Percentiles rank a stretch among this genome's conserved stretches.
Conservation (phyloP, 306 rosid species). For the Malus sylvestris region DNA sequence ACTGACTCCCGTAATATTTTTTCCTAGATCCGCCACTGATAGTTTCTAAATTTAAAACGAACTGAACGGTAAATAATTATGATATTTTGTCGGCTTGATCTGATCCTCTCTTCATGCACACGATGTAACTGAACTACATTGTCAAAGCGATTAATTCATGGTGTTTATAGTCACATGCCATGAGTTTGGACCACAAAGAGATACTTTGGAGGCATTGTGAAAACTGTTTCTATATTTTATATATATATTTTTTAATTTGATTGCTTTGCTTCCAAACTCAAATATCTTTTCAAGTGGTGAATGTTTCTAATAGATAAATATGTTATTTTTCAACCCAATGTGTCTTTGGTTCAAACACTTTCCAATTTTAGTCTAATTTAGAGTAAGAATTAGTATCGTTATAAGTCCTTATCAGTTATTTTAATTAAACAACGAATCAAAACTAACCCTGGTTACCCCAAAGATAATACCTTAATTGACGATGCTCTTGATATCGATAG, state of each 20-base stretch:
- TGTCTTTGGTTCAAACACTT: neutral
- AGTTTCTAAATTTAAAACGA: neutral
- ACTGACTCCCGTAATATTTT: too few species aligned
- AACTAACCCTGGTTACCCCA: neutral
- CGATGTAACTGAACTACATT: conserved; percentile 12
- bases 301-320: neutral
- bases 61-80: conserved; percentile 17
- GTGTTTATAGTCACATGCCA: neutral
- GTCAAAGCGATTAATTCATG: neutral
- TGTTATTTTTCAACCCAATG: neutral
- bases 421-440: neutral
- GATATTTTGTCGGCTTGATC: conserved; percentile 12
- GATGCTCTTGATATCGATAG: too few species aligned
- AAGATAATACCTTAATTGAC: neutral
- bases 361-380: neutral
- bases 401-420: neutral
- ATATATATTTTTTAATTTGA: neutral
- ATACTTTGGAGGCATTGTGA: neutral
- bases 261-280: neutral
- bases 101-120: conserved; percentile 34
- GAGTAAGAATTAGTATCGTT: neutral
- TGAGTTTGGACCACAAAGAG: conserved; percentile 17
- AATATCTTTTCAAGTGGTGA: too few species aligned
- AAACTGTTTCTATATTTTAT: neutral
- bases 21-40: too few species aligned